Conservation (phyloP, 495 filamentous ascomycete genomes). For the Neurospora sp. region DNA sequence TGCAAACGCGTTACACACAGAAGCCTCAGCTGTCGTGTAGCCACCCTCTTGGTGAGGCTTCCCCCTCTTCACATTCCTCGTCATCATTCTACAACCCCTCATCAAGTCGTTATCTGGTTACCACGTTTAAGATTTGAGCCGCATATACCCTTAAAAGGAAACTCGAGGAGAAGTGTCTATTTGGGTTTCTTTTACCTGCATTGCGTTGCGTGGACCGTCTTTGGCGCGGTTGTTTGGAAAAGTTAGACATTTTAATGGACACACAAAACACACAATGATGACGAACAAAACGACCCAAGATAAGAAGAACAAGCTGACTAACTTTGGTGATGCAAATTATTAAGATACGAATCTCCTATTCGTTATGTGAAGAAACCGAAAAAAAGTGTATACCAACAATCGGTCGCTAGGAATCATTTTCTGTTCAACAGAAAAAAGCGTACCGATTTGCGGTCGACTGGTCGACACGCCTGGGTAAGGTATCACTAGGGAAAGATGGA, state of each 20-base stretch:
- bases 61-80: slow-evolving; percentile 2
- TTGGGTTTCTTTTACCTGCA: neutral
- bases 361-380: slow-evolving; percentile 31
- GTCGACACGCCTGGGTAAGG: neutral
- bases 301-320: slow-evolving; percentile 11
- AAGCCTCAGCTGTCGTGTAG: slow-evolving; percentile 96
- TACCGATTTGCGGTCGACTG: neutral
- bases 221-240: neutral
- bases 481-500: neutral
- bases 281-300: neutral
- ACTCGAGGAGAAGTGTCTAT: neutral
- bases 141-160: neutral
- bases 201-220: neutral
- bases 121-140: slow-evolving; percentile 17
- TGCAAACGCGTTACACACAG: slow-evolving; percentile 81
- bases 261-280: neutral
- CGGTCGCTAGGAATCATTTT: neutral
- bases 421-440: neutral
- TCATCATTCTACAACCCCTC: neutral
- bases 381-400: neutral
- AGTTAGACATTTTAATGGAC: neutral
- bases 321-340: neutral
- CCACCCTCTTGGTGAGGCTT: slow-evolving; percentile 71
- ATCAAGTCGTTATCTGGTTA: slow-evolving; percentile 12
- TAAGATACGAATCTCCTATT: slow-evolving; percentile 43